These are phyloP conservation scores for Solanum chiquidenum DNA, from an alignment of 257 asterid genomes.

Conservation along the genomic window DNA sequence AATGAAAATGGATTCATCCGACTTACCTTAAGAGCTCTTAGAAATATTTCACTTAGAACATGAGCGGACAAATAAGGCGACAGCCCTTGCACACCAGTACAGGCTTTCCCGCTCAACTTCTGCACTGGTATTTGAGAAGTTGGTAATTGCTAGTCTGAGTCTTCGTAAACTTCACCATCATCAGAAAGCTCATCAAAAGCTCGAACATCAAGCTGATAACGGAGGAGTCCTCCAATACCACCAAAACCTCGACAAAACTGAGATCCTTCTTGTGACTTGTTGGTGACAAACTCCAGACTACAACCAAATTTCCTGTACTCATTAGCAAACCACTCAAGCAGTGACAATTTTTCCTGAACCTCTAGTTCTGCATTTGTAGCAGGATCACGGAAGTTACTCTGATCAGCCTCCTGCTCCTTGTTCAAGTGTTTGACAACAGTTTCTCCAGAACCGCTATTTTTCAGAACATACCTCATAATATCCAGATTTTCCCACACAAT, in stretches of 20 bases:
- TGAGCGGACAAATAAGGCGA: neutral
- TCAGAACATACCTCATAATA: conserved; percentile 1
- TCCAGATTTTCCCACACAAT: conserved; percentile 14
- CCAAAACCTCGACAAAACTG: conserved; percentile 14
- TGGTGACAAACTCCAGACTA: conserved; percentile 3
- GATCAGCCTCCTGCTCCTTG: conserved; percentile 10
- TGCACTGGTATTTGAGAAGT: neutral
- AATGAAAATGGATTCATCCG: neutral
- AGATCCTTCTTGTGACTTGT: conserved; percentile 10
- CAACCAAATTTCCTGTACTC: conserved; percentile 9
- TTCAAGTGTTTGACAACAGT: neutral
- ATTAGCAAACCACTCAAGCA: conserved; percentile 11
- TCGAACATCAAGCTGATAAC: conserved; percentile 13
- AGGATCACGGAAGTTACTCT: conserved; percentile 3
- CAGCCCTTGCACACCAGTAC: conserved; percentile 7
- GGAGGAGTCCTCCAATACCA: conserved; percentile 10
- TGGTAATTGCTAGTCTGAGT: conserved; percentile 9
- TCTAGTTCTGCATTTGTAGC: conserved; percentile 7
- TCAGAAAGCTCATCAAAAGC: conserved; percentile 9
- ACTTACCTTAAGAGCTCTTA: neutral
- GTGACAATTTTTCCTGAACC: conserved; percentile 5
- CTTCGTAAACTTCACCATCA: conserved; percentile 3
- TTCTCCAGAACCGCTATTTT: conserved; percentile 2
- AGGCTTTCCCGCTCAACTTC: neutral
- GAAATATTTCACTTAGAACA: neutral